phyloP scores from a whole-genome alignment of 345 rosid genomes.

The Gossypium anomalum region DNA sequence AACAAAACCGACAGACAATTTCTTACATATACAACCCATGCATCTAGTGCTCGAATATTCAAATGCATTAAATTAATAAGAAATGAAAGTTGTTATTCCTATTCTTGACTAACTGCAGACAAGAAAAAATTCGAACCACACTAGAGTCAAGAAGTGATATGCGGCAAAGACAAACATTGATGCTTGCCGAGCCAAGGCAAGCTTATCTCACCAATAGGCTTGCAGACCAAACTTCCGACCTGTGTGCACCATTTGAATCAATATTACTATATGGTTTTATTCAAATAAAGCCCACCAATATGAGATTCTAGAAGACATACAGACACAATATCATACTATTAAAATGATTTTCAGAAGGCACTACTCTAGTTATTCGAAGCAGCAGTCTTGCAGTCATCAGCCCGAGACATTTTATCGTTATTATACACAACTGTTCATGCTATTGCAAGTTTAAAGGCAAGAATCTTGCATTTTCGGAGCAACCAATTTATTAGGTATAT shows the following conservation, averaged over 20 bases:
- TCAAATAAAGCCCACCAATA: background rate
- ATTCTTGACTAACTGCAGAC: background rate
- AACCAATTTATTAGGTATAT: background rate
- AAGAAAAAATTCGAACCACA: background rate
- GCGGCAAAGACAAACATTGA: background rate
- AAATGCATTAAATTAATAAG: background rate
- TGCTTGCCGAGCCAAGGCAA: background rate
- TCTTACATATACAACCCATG: background rate
- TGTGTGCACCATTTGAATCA: background rate
- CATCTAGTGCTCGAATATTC: background rate
- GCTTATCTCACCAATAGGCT: background rate
- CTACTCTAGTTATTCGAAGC: background rate
- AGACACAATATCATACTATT: background rate
- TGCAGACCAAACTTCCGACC: background rate
- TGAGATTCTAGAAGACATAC: background rate
- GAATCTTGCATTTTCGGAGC: background rate
- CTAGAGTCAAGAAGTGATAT: background rate
- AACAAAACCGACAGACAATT: conserved; percentile 10
- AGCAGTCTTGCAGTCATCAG: background rate
- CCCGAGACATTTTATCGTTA: background rate
- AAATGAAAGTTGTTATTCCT: background rate
- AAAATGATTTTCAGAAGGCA: background rate
- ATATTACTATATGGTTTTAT: background rate
- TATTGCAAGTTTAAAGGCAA: background rate
- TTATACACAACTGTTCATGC: background rate